Percentiles rank a stretch among this genome's conserved stretches.
Evolutionary conservation across 2,329 filamentous ascomycete species (phyloP).

Genomic region (Pleochaeta shiraiana): DNA sequence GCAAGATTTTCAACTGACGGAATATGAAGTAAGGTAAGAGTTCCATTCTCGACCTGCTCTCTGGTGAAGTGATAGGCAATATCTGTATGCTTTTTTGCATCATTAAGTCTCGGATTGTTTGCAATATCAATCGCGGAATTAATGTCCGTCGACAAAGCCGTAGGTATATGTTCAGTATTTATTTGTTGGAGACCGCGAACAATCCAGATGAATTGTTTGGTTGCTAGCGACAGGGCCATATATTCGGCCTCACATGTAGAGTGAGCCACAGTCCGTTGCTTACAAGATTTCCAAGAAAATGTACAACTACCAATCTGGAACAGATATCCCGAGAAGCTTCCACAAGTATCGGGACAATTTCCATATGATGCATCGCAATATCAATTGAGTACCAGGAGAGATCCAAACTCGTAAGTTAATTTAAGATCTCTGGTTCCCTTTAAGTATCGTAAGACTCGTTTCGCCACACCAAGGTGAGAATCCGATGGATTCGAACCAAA

Average conservation of each 20-base stretch:
- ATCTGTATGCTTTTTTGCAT: neutral
- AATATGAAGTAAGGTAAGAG: neutral
- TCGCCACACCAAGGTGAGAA: neutral
- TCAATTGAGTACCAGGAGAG: neutral
- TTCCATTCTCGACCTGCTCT: neutral
- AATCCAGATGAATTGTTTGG: conserved; percentile 1
- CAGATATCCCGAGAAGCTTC: conserved; percentile 2
- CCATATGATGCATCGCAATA: neutral
- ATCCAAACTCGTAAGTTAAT: neutral
- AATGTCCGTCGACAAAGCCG: neutral
- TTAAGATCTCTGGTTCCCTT: neutral
- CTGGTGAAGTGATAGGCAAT: conserved; percentile 1
- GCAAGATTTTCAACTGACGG: neutral
- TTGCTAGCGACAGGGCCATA: neutral
- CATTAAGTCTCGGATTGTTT: neutral
- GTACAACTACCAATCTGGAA: neutral
- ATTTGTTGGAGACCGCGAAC: neutral
- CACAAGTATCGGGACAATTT: neutral
- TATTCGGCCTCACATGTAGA: conserved; percentile 4
- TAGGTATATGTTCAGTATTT: neutral
- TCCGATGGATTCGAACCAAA: neutral
- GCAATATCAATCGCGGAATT: neutral
- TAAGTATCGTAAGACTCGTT: neutral
- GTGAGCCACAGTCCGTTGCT: neutral
- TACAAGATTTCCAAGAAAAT: neutral